Base-by-base conservation (phyloP, 805 yeast genomes). In the Yarrowia bubula region DNA sequence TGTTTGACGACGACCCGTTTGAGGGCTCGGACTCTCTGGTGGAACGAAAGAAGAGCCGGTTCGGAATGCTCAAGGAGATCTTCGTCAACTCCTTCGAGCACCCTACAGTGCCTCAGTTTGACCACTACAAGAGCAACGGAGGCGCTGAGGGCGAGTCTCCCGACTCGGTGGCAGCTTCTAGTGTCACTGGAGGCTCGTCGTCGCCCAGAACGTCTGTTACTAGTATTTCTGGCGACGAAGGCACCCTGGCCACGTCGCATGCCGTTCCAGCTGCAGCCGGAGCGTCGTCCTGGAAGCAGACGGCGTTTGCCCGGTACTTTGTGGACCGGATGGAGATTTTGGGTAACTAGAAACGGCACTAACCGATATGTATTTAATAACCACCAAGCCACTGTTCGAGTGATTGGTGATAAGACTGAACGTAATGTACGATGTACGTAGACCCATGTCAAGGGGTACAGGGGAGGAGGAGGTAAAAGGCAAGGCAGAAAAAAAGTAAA, bases 71-170 rank as follows among this genome's bases (percentile, higher is more conserved):
- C 41, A 44, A 44, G 51, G 64, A 58, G 35, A 32, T 43, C 13
- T 44, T 43, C 8, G 51, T 58, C n/a, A n/a, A 10, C 35, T 58
- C 64, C 15, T 58, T 58, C 32, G 51, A 58, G 22, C 17, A 42
- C n/a, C 64, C 64, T 28, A 39, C 47, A 1, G 46, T 55, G 61
- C 61, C 61, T 1, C 61, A 55, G 15, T 55, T 55, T 9, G 61
- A 55, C 11, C 61, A 55, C 31, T 55, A 55, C 61, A 51, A 51
- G 35, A 22, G 44, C n/a, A 51, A 51, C 31, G 61, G 61, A 22
- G 13, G 38, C 35, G 41, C 31, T 31, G 61, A 55, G 15, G 47
- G 37, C 7, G 61, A 55, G 47, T 39, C 47, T 14, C 61, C 61
- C 4, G 61, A 55, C 38, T 38, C 61, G 4, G 31, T 55, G 6